Conservation (phyloP, 176 grass and related monocot genomes). For the Oryza nivara region DNA sequence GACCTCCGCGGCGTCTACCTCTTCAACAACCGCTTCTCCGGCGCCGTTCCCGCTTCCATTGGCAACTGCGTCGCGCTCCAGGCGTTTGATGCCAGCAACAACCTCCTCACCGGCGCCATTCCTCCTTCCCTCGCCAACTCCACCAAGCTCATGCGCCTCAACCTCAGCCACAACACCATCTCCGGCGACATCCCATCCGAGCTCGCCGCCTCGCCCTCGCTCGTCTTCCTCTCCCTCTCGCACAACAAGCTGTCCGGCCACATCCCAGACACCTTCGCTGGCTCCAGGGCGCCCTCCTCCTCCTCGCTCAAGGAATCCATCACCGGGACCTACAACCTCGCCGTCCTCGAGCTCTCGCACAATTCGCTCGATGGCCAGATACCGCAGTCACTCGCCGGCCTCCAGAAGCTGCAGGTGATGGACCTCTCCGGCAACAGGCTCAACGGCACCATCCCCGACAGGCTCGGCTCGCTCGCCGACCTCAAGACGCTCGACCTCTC, state of each 20-base stretch:
- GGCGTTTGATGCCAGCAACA: slow-evolving; percentile 60
- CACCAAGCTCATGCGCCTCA: slow-evolving; percentile 65
- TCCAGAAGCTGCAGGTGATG: slow-evolving; percentile 55
- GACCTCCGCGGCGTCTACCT: slow-evolving; percentile 68
- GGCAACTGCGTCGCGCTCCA: slow-evolving; percentile 52
- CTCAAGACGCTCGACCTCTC: slow-evolving; percentile 75
- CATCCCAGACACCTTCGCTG: slow-evolving; percentile 35
- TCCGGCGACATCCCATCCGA: slow-evolving; percentile 37
- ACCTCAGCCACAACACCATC: slow-evolving; percentile 60
- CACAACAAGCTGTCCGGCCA: slow-evolving; percentile 61
- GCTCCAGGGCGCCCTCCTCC: not conserved
- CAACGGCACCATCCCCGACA: slow-evolving; percentile 50
- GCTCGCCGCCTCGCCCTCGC: slow-evolving; percentile 34
- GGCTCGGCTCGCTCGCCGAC: slow-evolving; percentile 49
- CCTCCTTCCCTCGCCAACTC: slow-evolving; percentile 59
- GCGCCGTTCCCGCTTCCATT: slow-evolving; percentile 52
- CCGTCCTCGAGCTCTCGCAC: slow-evolving; percentile 51
- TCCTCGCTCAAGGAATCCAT: slow-evolving; percentile 32
- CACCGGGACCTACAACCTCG: slow-evolving; percentile 51
- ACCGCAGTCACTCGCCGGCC: slow-evolving; percentile 34
- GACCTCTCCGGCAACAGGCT: slow-evolving; percentile 50
- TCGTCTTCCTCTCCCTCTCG: slow-evolving; percentile 59
- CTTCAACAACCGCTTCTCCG: slow-evolving; percentile 83
- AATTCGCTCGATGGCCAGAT: slow-evolving; percentile 46
- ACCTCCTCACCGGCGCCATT: slow-evolving; percentile 51